Conservation (phyloP, 352 stramenopile species). For the Globisporangium takayamanum region DNA sequence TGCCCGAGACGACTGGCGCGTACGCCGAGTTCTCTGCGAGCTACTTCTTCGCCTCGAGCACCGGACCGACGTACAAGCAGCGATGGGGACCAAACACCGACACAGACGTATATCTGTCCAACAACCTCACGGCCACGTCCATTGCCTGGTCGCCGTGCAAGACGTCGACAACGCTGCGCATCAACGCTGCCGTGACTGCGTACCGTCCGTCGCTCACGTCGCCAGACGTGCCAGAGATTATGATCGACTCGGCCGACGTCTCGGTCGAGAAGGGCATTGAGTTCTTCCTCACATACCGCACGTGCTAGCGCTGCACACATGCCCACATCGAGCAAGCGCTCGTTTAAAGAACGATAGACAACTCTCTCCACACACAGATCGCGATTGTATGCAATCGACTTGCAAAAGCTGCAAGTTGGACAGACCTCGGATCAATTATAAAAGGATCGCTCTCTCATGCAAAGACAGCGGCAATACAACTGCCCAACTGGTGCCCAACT, state of each 20-base stretch:
- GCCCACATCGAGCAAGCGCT: too few relatives aligned
- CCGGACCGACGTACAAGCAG: conserved; percentile 14
- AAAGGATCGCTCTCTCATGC: too few relatives aligned
- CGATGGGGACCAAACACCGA: conserved; percentile 11
- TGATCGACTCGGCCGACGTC: conserved; percentile 25
- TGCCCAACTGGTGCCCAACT: too few relatives aligned
- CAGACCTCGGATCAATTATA: too few relatives aligned
- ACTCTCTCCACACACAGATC: too few relatives aligned
- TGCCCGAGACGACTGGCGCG: conserved; percentile 8
- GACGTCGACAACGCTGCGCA: conserved; percentile 22
- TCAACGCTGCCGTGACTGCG: conserved; percentile 25
- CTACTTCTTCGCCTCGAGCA: conserved; percentile 24
- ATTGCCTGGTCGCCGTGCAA: conserved; percentile 23
- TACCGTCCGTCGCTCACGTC: conserved; percentile 2
- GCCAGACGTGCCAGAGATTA: conserved; percentile 12
- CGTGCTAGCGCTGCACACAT: conserved; percentile 2
- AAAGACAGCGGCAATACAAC: too few relatives aligned
- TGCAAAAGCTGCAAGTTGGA: too few relatives aligned
- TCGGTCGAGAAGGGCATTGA: conserved; percentile 20
- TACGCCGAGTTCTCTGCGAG: conserved; percentile 18
- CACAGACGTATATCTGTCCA: conserved; percentile 18
- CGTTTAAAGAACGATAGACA: too few relatives aligned
- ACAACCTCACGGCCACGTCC: conserved; percentile 14
- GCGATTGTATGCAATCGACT: too few relatives aligned
- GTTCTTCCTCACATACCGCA: conserved; percentile 24